Evolutionary conservation across 2,329 filamentous ascomycete species (phyloP).

Genomic region (Nemania diffusa): DNA sequence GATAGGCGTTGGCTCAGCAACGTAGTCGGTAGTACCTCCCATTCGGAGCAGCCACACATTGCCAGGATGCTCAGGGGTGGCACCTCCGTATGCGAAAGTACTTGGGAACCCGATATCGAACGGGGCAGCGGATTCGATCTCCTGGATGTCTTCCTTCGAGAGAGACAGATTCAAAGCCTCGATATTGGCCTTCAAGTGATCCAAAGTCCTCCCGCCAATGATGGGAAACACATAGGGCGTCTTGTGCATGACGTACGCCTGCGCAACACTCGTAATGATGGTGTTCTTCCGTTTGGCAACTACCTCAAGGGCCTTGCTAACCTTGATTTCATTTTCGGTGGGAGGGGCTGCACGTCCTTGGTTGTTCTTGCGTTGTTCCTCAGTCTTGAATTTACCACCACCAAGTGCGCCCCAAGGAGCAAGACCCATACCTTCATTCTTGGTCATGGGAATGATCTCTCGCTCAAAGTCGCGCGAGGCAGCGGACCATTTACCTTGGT

Average conservation of each 20-base stretch:
- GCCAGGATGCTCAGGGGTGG: slow-evolving; percentile 49
- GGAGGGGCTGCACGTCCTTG: slow-evolving; percentile 55
- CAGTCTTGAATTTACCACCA: slow-evolving; percentile 60
- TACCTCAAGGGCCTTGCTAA: slow-evolving; percentile 68
- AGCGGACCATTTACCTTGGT: slow-evolving; percentile 73
- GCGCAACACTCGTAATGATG: slow-evolving; percentile 67
- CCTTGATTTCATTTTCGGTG: slow-evolving; percentile 63
- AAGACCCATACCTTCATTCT: slow-evolving; percentile 69
- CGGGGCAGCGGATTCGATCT: slow-evolving; percentile 62
- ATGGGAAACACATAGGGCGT: slow-evolving; percentile 64
- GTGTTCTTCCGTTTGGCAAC: slow-evolving; percentile 65
- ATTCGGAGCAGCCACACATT: slow-evolving; percentile 58
- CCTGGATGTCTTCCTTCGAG: slow-evolving; percentile 61
- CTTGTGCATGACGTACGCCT: slow-evolving; percentile 64
- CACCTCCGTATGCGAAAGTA: slow-evolving; percentile 63
- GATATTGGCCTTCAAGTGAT: slow-evolving; percentile 66
- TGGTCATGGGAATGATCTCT: slow-evolving; percentile 75
- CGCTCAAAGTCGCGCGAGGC: slow-evolving; percentile 73
- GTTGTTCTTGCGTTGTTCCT: slow-evolving; percentile 57
- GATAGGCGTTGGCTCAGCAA: slow-evolving; percentile 57
- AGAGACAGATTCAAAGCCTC: slow-evolving; percentile 62
- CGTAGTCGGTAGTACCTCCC: slow-evolving; percentile 63
- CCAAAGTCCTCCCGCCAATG: slow-evolving; percentile 62
- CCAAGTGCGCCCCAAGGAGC: slow-evolving; percentile 70
- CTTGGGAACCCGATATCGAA: slow-evolving; percentile 68